phyloP scores from a whole-genome alignment of 208 protist genomes.

The Herpetomonas tarakana region DNA sequence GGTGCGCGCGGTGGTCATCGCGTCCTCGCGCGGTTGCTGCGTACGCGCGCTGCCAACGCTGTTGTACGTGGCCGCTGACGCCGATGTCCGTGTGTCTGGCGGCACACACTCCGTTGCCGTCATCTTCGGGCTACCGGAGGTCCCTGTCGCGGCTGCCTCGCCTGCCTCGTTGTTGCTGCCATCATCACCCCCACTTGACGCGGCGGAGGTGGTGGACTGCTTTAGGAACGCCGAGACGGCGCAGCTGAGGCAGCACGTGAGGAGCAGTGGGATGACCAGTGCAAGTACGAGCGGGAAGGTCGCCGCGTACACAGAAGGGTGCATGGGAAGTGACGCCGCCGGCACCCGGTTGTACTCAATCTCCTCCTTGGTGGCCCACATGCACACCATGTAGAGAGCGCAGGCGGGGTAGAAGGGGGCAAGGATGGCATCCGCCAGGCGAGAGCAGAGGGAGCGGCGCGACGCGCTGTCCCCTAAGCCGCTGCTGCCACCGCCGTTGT shows the following conservation, averaged over 20 bases:
- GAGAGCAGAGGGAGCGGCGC: not conserved
- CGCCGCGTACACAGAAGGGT: constrained; percentile 35
- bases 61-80: no score
- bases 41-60: no score
- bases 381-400: constrained; percentile 45
- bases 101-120: no score
- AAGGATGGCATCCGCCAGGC: constrained; percentile 15
- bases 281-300: constrained; percentile 41
- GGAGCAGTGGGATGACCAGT: constrained; percentile 17
- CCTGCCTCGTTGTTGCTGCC: no score
- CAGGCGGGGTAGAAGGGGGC: constrained; percentile 15
- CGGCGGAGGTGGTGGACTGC: not conserved
- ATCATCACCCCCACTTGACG: no score
- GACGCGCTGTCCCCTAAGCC: not conserved
- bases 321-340: constrained; percentile 4
- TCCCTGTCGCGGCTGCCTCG: no score
- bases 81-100: no score
- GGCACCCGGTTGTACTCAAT: constrained; percentile 31
- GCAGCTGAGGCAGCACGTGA: constrained; percentile 21
- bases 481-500: not conserved
- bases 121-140: no score
- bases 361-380: constrained; percentile 52
- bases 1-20: no score
- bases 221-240: not conserved
- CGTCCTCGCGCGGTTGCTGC: no score